Conservation (phyloP, 306 rosid species). For the Vigna nakashimae region DNA sequence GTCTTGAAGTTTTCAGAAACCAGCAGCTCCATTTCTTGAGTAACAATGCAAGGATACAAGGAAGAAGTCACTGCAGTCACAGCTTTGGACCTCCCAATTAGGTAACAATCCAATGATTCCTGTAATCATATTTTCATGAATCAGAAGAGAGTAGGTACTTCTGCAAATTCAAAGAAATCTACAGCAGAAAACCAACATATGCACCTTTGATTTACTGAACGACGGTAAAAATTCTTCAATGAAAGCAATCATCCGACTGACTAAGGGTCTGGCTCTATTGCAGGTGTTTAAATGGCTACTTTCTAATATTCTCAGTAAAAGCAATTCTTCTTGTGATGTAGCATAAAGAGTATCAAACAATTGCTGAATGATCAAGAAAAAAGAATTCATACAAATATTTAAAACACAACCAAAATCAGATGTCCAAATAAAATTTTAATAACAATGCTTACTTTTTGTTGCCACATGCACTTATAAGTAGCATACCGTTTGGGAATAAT, state of each 20-base stretch:
- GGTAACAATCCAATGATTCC: slow-evolving; percentile 73
- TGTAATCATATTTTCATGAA: slow-evolving; percentile 50
- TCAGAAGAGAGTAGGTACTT: slow-evolving; percentile 25
- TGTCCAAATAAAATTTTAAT: slow-evolving; percentile 5
- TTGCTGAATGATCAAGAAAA: slow-evolving; percentile 63
- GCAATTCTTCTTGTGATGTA: slow-evolving; percentile 59
- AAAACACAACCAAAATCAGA: slow-evolving; percentile 32
- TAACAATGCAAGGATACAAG: slow-evolving; percentile 53
- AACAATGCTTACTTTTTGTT: slow-evolving; percentile 67
- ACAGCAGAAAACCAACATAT: slow-evolving; percentile 40
- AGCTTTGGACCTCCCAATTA: slow-evolving; percentile 62
- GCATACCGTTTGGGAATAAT: slow-evolving; percentile 59
- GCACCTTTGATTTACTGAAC: slow-evolving; percentile 76
- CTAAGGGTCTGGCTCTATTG: slow-evolving; percentile 57
- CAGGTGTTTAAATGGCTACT: slow-evolving; percentile 68
- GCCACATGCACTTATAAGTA: slow-evolving; percentile 82
- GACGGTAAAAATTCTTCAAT: slow-evolving; percentile 65
- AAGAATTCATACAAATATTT: neutral
- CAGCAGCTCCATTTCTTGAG: slow-evolving; percentile 67
- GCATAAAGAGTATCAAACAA: slow-evolving; percentile 72
- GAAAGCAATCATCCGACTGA: slow-evolving; percentile 54
- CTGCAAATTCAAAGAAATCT: slow-evolving; percentile 29
- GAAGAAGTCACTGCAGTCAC: slow-evolving; percentile 49
- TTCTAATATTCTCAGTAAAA: slow-evolving; percentile 65
- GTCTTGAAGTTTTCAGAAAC: slow-evolving; percentile 64